Percentiles rank a stretch among this genome's conserved stretches.
Conservation (phyloP, 768 basidiomycete species). For the Leccinum longicurvipes region DNA sequence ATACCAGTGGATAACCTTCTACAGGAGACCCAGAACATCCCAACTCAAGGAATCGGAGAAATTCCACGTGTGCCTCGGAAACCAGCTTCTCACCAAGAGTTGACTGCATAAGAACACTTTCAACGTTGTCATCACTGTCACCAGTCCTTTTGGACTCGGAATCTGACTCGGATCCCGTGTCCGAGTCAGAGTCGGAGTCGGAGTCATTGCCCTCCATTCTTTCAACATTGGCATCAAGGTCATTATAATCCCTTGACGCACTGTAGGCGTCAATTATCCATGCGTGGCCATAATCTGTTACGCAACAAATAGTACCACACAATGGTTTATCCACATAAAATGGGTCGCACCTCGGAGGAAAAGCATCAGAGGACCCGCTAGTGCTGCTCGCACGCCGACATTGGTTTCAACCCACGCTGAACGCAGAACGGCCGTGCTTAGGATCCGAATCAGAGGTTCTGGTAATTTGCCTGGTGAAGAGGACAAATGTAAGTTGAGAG, state of each 20-base stretch:
- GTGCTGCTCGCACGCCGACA: constrained; percentile 54
- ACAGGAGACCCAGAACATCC: constrained; percentile 79
- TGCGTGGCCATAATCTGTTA: constrained; percentile 56
- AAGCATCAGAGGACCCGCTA: constrained; percentile 69
- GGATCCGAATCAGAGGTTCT: constrained; percentile 36
- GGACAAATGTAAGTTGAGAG: constrained; percentile 2
- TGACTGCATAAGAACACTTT: constrained; percentile 14
- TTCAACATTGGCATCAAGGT: constrained; percentile 28
- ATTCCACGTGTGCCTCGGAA: constrained; percentile 61
- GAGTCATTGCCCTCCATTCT: constrained; percentile 29
- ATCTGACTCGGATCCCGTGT: constrained; percentile 23
- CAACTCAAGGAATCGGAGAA: constrained; percentile 72
- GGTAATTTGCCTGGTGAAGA: constrained; percentile 23
- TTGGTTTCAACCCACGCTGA: constrained; percentile 75
- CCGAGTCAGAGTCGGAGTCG: constrained; percentile 35
- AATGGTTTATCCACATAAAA: neutral
- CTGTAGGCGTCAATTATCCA: constrained; percentile 47
- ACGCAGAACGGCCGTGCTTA: constrained; percentile 60
- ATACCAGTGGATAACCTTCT: constrained; percentile 77
- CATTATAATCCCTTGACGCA: constrained; percentile 8
- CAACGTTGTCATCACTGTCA: constrained; percentile 36
- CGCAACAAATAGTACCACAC: neutral
- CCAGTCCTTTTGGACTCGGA: constrained; percentile 18
- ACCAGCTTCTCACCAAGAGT: neutral
- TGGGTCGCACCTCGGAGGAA: constrained; percentile 61